phyloP scores from a whole-genome alignment of 495 filamentous ascomycete species.

The Jackrogersella multiformis region DNA sequence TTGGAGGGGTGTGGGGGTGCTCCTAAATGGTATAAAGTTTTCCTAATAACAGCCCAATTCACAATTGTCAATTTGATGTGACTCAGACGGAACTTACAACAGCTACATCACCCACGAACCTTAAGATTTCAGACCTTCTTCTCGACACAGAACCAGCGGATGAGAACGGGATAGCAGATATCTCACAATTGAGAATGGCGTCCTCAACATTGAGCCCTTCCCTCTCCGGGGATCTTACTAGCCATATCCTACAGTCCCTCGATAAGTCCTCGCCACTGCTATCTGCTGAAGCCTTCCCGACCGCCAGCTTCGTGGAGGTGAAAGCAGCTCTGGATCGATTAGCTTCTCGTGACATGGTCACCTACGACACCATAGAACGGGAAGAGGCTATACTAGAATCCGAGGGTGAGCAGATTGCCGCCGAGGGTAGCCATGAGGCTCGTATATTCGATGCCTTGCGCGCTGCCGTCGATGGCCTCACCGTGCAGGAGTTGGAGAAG shows the following conservation, averaged over 20 bases:
- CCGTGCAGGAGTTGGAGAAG: conserved; percentile 77
- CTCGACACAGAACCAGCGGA: neutral
- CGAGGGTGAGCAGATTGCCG: conserved; percentile 80
- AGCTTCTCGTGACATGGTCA: conserved; percentile 82
- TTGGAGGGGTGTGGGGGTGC: conserved; percentile 1
- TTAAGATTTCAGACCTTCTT: neutral
- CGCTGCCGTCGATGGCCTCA: conserved; percentile 78
- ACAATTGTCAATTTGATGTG: conserved; percentile 10
- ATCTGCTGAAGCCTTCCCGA: conserved; percentile 80
- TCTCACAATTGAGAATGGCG: conserved; percentile 40
- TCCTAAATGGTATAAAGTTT: conserved; percentile 8
- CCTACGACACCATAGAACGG: conserved; percentile 80
- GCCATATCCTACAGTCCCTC: conserved; percentile 72
- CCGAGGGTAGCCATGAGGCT: conserved; percentile 91
- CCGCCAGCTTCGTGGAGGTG: conserved; percentile 71
- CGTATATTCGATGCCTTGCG: conserved; percentile 90
- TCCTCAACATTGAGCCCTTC: conserved; percentile 32
- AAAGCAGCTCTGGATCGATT: conserved; percentile 91
- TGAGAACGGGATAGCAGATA: conserved; percentile 52
- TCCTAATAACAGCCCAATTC: too few species aligned
- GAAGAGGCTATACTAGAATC: conserved; percentile 81
- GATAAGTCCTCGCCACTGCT: conserved; percentile 71
- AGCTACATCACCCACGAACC: neutral
- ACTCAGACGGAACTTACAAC: conserved; percentile 14
- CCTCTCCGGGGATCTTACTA: conserved; percentile 64